Base-by-base conservation (phyloP, 2,329 filamentous ascomycete genomes). In the Byssoonygena ceratinophila region DNA sequence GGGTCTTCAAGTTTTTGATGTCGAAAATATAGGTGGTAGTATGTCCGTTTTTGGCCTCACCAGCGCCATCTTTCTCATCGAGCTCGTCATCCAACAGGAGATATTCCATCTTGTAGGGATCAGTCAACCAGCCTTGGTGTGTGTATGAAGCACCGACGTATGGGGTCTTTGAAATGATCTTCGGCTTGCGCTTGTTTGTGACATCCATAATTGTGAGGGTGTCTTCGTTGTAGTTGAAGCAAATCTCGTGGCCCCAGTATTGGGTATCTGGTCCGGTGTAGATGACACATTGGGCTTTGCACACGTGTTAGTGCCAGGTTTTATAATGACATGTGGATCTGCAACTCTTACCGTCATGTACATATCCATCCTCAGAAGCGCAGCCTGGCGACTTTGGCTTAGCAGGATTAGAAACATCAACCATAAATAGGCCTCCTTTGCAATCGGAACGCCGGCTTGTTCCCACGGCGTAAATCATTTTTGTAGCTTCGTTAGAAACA, bases 141-240 rank as follows among this genome's bases (percentile, higher is more conserved):
- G 76, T 79, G 65, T 81, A 81, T 14, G 71, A 31, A n/a, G 74
- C 75, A 37, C 78, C 77, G n/a, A 74, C 70, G 62, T 80, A 81
- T 0, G 71, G 73, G 1, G 76, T 79, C 54, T 69, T 70, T 46
- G 76, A 79, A 57, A 80, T 71, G 55, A 78, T 68, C 18, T 62
- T 69, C 51, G 68, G 56, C 11, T 40, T 49, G 12, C 31, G 8
- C 45, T 54, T 59, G 44, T 59, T 50, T 9, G 58, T 59, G 14
- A 59, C 58, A 37, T 60, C 58, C 36, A 57, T 47, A 41, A 61
- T 58, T 18, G 59, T 61, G 20, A 63, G 54, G n/a, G 58, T 59
- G 37, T 63, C 61, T 48, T 63, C 75, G 62, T 78, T 77, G 69
- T 77, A 78, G 32, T 74, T 74, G 59, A 77, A 78, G 71, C 77